Conservation (phyloP, 129 eudicot species). For the Erigeron canadensis region DNA sequence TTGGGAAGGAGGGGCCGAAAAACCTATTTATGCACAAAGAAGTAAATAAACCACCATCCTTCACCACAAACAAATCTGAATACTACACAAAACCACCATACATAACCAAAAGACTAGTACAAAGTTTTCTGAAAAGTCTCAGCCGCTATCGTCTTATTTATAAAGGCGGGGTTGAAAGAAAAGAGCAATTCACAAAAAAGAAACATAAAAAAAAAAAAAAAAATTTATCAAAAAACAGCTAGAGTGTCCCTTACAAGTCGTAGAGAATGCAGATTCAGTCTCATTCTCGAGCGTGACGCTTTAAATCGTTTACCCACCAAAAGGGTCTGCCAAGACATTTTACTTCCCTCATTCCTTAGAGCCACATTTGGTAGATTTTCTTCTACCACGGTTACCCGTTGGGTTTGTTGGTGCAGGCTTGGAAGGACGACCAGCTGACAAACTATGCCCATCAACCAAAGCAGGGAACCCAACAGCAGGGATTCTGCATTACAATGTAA, state of each 20-base stretch:
- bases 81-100: not conserved
- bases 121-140: conserved; percentile 1
- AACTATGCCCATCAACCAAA: conserved; percentile 81
- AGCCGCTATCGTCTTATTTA: conserved; percentile 12
- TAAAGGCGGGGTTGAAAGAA: not conserved
- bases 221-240: conserved; percentile 10
- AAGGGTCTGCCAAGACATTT: conserved; percentile 22
- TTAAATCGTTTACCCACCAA: conserved; percentile 69
- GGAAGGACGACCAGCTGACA: conserved; percentile 63
- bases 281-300: conserved; percentile 80
- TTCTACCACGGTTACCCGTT: conserved; percentile 37
- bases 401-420: conserved; percentile 35
- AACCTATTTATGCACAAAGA: too few relatives aligned
- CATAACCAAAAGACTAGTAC: not conserved
- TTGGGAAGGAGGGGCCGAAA: too few relatives aligned
- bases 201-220: not conserved
- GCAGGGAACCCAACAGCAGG: conserved; percentile 99
- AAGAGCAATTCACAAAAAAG: too few relatives aligned
- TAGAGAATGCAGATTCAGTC: conserved; percentile 1
- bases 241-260: conserved; percentile 14
- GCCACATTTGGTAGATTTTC: conserved; percentile 44
- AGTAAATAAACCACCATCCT: not conserved
- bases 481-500: too few relatives aligned
- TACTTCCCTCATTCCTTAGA: conserved; percentile 39
- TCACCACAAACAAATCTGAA: not conserved